A percentile compares a stretch with the other conserved stretches of the same genome.
phyloP scores from a whole-genome alignment of 2,329 filamentous ascomycete genomes.

The Knoxdaviesia capensis region DNA sequence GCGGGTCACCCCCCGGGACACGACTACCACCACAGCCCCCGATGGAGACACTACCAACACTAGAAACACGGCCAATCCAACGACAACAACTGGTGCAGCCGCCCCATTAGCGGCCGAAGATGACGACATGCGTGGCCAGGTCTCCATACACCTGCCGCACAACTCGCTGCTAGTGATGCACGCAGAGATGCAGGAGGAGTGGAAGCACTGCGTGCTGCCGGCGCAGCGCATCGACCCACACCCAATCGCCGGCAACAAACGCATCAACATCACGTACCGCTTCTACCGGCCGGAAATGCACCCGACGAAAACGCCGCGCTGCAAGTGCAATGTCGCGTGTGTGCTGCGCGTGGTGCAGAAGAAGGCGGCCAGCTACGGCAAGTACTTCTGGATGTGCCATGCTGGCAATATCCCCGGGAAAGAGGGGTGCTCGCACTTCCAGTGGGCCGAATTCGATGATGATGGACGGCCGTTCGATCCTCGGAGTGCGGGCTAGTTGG shows the following conservation, averaged over 20 bases:
- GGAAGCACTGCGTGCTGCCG: constrained; percentile 76
- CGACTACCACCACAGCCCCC: constrained; percentile 9
- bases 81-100: too few species aligned
- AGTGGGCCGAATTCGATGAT: constrained; percentile 74
- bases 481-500: too few species aligned
- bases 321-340: constrained; percentile 49
- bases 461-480: constrained; percentile 47
- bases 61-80: too few species aligned
- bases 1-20: constrained; percentile 43
- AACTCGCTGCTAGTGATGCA: constrained; percentile 93
- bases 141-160: constrained; percentile 82
- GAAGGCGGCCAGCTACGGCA: constrained; percentile 54
- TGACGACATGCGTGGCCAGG: constrained; percentile 58
- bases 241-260: constrained; percentile 54
- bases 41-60: not conserved
- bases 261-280: constrained; percentile 89
- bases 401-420: constrained; percentile 49
- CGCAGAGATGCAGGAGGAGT: constrained; percentile 91
- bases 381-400: constrained; percentile 92
- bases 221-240: constrained; percentile 65
- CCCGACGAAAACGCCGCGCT: constrained; percentile 58
- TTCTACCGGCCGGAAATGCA: constrained; percentile 63
- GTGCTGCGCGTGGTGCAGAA: constrained; percentile 61
- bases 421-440: constrained; percentile 55
- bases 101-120: constrained; percentile 10